Conservation (phyloP, 2,329 filamentous ascomycete genomes). For the Phialocephala sp. region DNA sequence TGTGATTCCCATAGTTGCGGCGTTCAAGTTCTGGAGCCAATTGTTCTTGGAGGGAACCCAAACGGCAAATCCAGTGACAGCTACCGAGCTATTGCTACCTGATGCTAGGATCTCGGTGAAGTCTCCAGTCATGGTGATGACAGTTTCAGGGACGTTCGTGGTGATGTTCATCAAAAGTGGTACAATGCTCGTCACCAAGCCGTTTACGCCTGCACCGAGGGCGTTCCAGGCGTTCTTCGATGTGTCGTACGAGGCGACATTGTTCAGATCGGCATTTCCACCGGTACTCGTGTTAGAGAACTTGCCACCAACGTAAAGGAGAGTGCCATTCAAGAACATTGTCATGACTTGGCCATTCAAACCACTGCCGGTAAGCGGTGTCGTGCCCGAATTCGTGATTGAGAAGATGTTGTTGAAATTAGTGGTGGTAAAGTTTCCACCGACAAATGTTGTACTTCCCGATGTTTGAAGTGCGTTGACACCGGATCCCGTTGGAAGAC, state of each 20-base stretch:
- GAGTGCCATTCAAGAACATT: conserved; percentile 68
- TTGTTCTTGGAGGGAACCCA: conserved; percentile 88
- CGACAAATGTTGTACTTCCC: conserved; percentile 73
- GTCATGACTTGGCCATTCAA: conserved; percentile 79
- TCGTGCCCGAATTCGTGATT: conserved; percentile 67
- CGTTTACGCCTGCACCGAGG: conserved; percentile 86
- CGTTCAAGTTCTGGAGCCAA: conserved; percentile 83
- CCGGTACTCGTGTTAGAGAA: conserved; percentile 77
- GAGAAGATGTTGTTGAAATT: conserved; percentile 77
- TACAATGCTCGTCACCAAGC: conserved; percentile 75
- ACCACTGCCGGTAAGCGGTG: conserved; percentile 70
- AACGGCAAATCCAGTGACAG: conserved; percentile 79
- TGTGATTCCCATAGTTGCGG: conserved; percentile 67
- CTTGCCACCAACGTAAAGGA: conserved; percentile 81
- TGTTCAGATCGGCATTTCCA: conserved; percentile 67
- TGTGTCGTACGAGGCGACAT: conserved; percentile 78
- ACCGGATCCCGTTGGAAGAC: conserved; percentile 69
- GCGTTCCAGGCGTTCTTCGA: conserved; percentile 73
- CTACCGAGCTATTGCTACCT: conserved; percentile 62
- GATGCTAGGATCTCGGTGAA: conserved; percentile 78
- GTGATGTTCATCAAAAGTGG: conserved; percentile 82
- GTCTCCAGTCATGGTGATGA: conserved; percentile 78
- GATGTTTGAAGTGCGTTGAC: conserved; percentile 72
- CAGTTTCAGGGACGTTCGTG: conserved; percentile 68
- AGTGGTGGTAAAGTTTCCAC: conserved; percentile 79